These are phyloP conservation scores for Xylaria digitata DNA, from an alignment of 2,329 filamentous ascomycete species.

Conservation along the genomic window DNA sequence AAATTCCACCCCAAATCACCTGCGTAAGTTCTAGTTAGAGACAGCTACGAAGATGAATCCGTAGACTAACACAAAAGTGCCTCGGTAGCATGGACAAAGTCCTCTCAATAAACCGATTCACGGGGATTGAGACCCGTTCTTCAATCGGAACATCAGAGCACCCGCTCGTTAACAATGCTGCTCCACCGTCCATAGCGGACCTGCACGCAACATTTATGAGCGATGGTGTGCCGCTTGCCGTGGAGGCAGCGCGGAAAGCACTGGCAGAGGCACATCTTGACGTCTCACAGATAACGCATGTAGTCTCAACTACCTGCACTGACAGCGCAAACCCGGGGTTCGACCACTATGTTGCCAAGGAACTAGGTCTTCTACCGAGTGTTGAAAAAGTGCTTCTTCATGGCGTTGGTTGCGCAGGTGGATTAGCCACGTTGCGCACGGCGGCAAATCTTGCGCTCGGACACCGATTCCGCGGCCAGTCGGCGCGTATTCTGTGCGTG, in stretches of 20 bases:
- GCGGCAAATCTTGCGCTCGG: slow-evolving; percentile 75
- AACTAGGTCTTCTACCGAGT: slow-evolving; percentile 65
- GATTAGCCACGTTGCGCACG: slow-evolving; percentile 69
- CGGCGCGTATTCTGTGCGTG: slow-evolving; percentile 72
- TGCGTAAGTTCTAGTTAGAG: slow-evolving; percentile 59
- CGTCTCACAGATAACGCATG: slow-evolving; percentile 69
- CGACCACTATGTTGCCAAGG: slow-evolving; percentile 72
- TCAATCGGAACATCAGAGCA: slow-evolving; percentile 71
- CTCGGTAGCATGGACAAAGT: slow-evolving; percentile 69
- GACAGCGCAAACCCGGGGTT: slow-evolving; percentile 77
- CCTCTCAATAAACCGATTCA: slow-evolving; percentile 71
- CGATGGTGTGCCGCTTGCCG: slow-evolving; percentile 68
- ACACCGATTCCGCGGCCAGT: slow-evolving; percentile 66
- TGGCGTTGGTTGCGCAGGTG: slow-evolving; percentile 74
- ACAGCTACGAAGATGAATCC: neutral
- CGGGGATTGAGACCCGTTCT: slow-evolving; percentile 72
- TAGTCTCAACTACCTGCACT: slow-evolving; percentile 75
- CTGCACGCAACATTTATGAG: slow-evolving; percentile 66
- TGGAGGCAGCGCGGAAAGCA: slow-evolving; percentile 66
- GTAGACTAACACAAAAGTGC: slow-evolving; percentile 11
- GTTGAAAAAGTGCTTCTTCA: slow-evolving; percentile 74
- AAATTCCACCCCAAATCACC: slow-evolving; percentile 70
- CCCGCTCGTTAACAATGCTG: slow-evolving; percentile 67
- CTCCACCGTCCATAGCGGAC: slow-evolving; percentile 65
- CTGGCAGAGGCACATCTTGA: slow-evolving; percentile 65